Conservation (phyloP, 1,139 yeast genomes). For the Neolecta irregularis region DNA sequence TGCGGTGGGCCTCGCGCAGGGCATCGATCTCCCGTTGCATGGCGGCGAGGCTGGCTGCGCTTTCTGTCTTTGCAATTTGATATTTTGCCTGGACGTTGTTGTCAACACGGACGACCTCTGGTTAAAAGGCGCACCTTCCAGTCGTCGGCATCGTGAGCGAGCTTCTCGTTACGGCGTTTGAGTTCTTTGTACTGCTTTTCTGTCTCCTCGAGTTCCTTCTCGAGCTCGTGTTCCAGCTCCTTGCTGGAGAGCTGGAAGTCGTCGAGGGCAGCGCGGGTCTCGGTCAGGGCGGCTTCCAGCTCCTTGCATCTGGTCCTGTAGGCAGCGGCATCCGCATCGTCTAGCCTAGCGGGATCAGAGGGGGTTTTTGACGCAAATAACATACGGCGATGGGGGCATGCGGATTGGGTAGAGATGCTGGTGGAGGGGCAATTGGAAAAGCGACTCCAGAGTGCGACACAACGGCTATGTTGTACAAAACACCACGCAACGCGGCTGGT, state of each 20-base stretch:
- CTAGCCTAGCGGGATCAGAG: too few species aligned
- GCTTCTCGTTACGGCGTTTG: conserved; percentile 17
- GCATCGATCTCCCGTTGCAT: conserved; percentile 20
- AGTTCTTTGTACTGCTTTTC: conserved; percentile 21
- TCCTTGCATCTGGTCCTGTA: conserved; percentile 13
- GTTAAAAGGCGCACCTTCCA: conserved; percentile 18
- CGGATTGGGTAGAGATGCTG: too few species aligned
- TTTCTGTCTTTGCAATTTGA: conserved; percentile 20
- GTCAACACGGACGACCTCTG: not conserved
- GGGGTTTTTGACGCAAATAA: too few species aligned
- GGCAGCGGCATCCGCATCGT: not conserved
- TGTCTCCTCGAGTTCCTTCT: conserved; percentile 24
- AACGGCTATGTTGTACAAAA: too few species aligned
- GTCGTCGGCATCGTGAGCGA: conserved; percentile 18
- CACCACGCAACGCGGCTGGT: too few species aligned
- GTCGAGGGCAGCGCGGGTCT: conserved; percentile 23
- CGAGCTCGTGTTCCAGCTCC: conserved; percentile 25
- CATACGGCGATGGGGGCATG: too few species aligned
- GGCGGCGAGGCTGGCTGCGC: conserved; percentile 20
- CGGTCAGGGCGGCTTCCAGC: conserved; percentile 26
- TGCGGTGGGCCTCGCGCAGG: conserved; percentile 19
- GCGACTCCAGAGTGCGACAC: too few species aligned
- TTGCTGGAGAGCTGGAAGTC: conserved; percentile 8
- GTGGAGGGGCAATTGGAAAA: too few species aligned
- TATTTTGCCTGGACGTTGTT: conserved; percentile 15